Evolutionary conservation across 2,329 filamentous ascomycete genomes (phyloP), one percentile per base, ranked within the genome.

Genomic region (Plectosphaerella sp.): DNA sequence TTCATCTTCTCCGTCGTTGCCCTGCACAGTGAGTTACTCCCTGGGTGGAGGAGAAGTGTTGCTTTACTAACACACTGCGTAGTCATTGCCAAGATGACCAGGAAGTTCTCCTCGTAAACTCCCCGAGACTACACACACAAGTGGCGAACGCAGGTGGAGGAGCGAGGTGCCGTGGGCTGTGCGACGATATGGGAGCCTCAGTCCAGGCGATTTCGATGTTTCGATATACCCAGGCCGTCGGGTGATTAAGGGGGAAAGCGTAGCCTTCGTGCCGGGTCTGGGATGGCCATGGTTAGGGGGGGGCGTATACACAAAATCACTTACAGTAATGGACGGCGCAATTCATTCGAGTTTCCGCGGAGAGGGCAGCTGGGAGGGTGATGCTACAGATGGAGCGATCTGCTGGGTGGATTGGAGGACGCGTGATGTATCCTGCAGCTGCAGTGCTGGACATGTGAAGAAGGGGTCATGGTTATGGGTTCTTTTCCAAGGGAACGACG

Each of bases 1-100:
- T 99, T 99, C 75, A 99, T 99, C 74, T 97, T 99, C 78, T 94
- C 89, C 67, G 94, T 99, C 67, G 94, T 99, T 66, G 92, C 91
- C 62, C 81, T 99, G 68, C 94, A 99, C 77, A 91, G 94, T 97
- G 85, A 63, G 90, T 79, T 48, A n/a, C 8, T 5, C 22, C 37
- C 37, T 4, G 3, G 14, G 5, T 18, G 41, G 10, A 18, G 1
- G n/a, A 5, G 5, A 20, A 6, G 39, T 28, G n/a, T 15, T 36
- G 37, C 45, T 42, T 20, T 8, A 20, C 43, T 53, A 43, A 61
- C 62, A 51, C 16, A 8, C 18, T 4, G 1, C n/a, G 10, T 59
- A 97, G 92, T 97, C 71, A 94, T 97, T 70, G 92, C 92, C 72
- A 97, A 97, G 81, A 77, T 97, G 67, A 95, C 91, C 63, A 87